These are phyloP conservation scores for Calonectria pseudoturangicola DNA, from an alignment of 2,329 filamentous ascomycete species.

Conservation along the genomic window DNA sequence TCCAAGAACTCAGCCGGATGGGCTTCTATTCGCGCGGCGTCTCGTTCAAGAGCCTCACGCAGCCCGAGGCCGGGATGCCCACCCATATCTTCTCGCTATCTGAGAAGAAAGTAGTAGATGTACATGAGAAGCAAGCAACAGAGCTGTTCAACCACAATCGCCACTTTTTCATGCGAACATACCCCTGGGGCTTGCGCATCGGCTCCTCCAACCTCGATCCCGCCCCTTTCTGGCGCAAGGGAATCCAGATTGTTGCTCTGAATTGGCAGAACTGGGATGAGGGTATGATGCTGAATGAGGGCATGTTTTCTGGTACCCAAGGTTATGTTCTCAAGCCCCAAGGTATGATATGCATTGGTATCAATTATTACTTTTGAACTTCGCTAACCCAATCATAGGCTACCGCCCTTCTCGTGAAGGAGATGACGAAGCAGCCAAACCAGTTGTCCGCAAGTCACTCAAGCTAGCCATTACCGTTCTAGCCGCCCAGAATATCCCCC, in stretches of 20 bases:
- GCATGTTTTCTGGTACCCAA: slow-evolving; percentile 89
- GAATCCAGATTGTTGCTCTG: slow-evolving; percentile 91
- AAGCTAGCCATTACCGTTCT: slow-evolving; percentile 83
- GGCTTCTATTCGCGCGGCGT: slow-evolving; percentile 90
- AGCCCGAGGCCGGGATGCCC: slow-evolving; percentile 80
- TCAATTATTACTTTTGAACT: no score
- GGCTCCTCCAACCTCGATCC: slow-evolving; percentile 92
- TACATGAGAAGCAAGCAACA: slow-evolving; percentile 69
- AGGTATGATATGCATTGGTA: slow-evolving; percentile 64
- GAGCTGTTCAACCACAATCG: slow-evolving; percentile 88
- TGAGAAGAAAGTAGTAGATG: slow-evolving; percentile 78
- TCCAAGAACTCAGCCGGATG: slow-evolving; percentile 82
- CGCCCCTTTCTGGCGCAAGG: slow-evolving; percentile 88
- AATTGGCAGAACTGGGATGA: slow-evolving; percentile 96
- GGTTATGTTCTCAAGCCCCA: slow-evolving; percentile 91
- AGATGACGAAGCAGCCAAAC: slow-evolving; percentile 48
- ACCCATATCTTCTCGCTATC: slow-evolving; percentile 82
- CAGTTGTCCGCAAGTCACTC: slow-evolving; percentile 74
- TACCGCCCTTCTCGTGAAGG: slow-evolving; percentile 56
- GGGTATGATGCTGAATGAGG: slow-evolving; percentile 97
- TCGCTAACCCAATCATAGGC: slow-evolving; percentile 49
- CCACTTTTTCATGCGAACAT: slow-evolving; percentile 88
- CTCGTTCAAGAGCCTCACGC: slow-evolving; percentile 85
- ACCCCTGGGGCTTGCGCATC: slow-evolving; percentile 88
- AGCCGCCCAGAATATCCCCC: slow-evolving; percentile 84